Evolutionary conservation across 139 green algal genomes (phyloP), one percentile per base, ranked within the genome.

Genomic region (Prasinococcaceae sp.): DNA sequence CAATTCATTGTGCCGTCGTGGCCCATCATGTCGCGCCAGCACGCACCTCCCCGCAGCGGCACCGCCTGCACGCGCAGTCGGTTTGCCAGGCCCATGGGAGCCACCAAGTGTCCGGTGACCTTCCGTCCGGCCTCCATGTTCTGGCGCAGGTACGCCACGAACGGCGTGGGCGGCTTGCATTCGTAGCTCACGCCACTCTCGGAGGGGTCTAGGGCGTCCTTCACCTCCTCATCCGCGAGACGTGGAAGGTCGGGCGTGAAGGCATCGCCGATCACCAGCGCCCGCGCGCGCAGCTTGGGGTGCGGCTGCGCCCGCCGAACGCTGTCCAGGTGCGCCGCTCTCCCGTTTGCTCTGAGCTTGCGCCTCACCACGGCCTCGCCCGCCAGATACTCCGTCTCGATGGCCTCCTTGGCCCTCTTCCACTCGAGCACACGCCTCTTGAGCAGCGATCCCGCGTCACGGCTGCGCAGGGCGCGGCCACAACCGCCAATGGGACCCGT

Each of bases 21-120:
- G 27, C 19, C 46, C 24, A 19, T n/a, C 46, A 53, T 53, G 46
- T 53, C 46, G 46, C 46, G 46, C 46, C 46, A 53, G 17, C 27
- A 16, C 9, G 46, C 46, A 9, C 24, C 46, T 14, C 19, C 14
- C 4, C 46, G 46, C n/a, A 24, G 19, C 40, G 40, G 46, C 29
- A 53, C 46, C 26, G 24, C 4, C 6, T 53, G 39, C 26, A 9
- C 6, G 9, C 46, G 46, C 16, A 53, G 46, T 9, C 24, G 46
- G 19, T 53, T 27, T 17, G 19, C 20, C 17, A 12, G 5, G 16
- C 46, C 46, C 4, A 53, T 25, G 26, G 24, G 9, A 27, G 39
- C 39, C 4, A 53, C 3, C 17, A 30, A 27, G 46, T 53, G 46
- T 12, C 40, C 40, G 29, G 16, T 9, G 3, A 53, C 46, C 6